Percentiles rank a stretch among this genome's conserved stretches.
These are phyloP conservation scores for Phytophthora agathidicida DNA, from an alignment of 352 stramenopile species.

Conservation along the genomic window DNA sequence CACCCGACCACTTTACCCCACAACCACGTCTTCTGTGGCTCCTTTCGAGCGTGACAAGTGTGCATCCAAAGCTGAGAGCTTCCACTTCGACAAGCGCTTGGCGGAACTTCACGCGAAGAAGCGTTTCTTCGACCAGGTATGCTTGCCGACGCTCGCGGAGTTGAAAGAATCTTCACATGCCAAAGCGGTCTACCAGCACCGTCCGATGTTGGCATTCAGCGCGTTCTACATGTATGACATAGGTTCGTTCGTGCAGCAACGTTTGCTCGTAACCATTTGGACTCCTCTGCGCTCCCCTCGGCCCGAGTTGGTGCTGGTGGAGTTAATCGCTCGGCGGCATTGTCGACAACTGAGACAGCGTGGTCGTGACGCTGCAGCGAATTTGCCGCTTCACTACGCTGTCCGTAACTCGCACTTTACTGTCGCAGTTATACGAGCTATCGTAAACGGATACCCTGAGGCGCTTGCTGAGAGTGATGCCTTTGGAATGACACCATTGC, in stretches of 20 bases:
- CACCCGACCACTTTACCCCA: slow-evolving; percentile 46
- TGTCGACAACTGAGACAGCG: slow-evolving; percentile 56
- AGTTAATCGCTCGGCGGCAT: slow-evolving; percentile 59
- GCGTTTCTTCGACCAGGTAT: slow-evolving; percentile 44
- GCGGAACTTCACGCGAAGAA: slow-evolving; percentile 49
- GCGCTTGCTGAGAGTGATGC: slow-evolving; percentile 47
- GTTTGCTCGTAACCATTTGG: slow-evolving; percentile 61
- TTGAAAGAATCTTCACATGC: background rate
- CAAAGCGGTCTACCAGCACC: slow-evolving; percentile 16
- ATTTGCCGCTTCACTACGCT: slow-evolving; percentile 66
- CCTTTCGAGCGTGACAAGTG: slow-evolving; percentile 60
- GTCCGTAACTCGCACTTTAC: slow-evolving; percentile 45
- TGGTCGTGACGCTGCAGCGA: slow-evolving; percentile 43
- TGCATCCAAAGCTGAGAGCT: slow-evolving; percentile 43
- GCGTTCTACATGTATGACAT: slow-evolving; percentile 56
- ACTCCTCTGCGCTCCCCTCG: slow-evolving; percentile 30
- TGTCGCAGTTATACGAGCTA: slow-evolving; percentile 36
- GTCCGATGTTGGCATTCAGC: slow-evolving; percentile 32
- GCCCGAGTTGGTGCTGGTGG: slow-evolving; percentile 40
- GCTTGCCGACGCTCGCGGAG: background rate
- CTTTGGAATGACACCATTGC: slow-evolving; percentile 67
- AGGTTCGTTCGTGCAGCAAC: slow-evolving; percentile 44
- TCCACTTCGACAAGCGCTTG: slow-evolving; percentile 50
- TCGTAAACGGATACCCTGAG: slow-evolving; percentile 49
- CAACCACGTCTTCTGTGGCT: slow-evolving; percentile 30